Base-by-base conservation (phyloP, 257 asterid genomes). In the Striga asiatica region DNA sequence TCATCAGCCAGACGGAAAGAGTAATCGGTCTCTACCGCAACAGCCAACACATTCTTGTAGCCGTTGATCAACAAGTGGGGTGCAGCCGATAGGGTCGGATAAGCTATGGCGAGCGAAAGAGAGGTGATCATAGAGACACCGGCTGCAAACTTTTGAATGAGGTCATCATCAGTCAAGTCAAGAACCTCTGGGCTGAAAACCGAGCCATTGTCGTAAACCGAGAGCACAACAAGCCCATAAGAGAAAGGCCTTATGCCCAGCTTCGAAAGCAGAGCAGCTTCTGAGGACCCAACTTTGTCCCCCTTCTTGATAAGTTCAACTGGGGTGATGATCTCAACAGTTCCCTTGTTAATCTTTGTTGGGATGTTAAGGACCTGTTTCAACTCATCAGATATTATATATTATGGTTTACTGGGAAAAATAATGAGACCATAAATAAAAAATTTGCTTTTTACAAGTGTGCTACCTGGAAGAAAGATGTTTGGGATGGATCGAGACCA, bases 391-490 rank as follows among this genome's bases (percentile, higher is more conserved):
- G 54, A 14, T 39, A 11, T 20, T 39, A 39, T 3, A n/a, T n/a
- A n/a, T n/a, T n/a, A n/a, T n/a, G n/a, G n/a, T n/a, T n/a, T n/a
- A n/a, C n/a, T n/a, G n/a, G n/a, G n/a, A n/a, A n/a, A n/a, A n/a
- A n/a, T n/a, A n/a, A n/a, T n/a, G n/a, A n/a, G n/a, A n/a, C n/a
- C n/a, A n/a, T n/a, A n/a, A n/a, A n/a, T n/a, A 2, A 5, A 16
- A 14, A n/a, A 14, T 5, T 0, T 6, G 1, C 42, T n/a, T 29
- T 3, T 14, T 1, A 23, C 4, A 39, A 2, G 16, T 14, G 5
- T 1, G n/a, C n/a, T n/a, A 82, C 96, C 97, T 92, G 98, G 88
- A 92, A 92, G 82, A 92, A 92, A 56, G 97, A 88, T 0, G 98
- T 88, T 65, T 92, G 97, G 0, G 97, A 88, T 16, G 98, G 97